These are phyloP conservation scores for Croton setiger DNA, from an alignment of 441 rosid species.

Conservation along the genomic window DNA sequence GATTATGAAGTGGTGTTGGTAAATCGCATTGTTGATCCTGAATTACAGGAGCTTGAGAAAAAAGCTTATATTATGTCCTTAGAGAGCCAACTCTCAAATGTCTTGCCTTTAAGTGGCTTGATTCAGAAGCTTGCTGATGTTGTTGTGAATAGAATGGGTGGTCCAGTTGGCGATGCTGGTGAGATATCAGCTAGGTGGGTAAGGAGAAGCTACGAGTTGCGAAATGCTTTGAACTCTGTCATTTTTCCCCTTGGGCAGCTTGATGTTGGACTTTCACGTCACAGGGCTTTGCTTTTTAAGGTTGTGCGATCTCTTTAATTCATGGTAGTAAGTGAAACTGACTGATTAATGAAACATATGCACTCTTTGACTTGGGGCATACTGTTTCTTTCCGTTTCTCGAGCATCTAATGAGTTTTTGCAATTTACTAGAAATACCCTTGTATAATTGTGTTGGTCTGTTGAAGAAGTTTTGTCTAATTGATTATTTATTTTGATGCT, in stretches of 20 bases:
- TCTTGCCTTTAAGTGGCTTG: conserved; percentile 48
- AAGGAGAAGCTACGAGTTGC: conserved; percentile 55
- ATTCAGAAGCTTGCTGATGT: conserved; percentile 83
- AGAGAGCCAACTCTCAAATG: conserved; percentile 44
- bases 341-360: background rate
- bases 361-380: background rate
- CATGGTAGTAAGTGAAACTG: conserved; percentile 14
- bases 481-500: conserved; percentile 27
- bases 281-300: conserved; percentile 98
- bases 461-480: conserved; percentile 13
- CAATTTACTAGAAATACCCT: conserved; percentile 9
- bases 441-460: conserved; percentile 2
- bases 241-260: conserved; percentile 86
- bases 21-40: conserved; percentile 69
- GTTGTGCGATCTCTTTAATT: conserved; percentile 34
- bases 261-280: conserved; percentile 93
- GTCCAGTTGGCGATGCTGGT: conserved; percentile 83
- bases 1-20: conserved; percentile 85
- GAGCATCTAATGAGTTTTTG: conserved; percentile 8
- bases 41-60: conserved; percentile 72
- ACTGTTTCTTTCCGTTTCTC: conserved; percentile 1
- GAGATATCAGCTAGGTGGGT: conserved; percentile 79
- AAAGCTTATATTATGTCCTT: conserved; percentile 42
- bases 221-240: conserved; percentile 53
- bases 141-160: conserved; percentile 94